Percentiles rank a stretch among this genome's conserved stretches.
Conservation (phyloP, 495 filamentous ascomycete species). For the Penicillium longicatenatum region DNA sequence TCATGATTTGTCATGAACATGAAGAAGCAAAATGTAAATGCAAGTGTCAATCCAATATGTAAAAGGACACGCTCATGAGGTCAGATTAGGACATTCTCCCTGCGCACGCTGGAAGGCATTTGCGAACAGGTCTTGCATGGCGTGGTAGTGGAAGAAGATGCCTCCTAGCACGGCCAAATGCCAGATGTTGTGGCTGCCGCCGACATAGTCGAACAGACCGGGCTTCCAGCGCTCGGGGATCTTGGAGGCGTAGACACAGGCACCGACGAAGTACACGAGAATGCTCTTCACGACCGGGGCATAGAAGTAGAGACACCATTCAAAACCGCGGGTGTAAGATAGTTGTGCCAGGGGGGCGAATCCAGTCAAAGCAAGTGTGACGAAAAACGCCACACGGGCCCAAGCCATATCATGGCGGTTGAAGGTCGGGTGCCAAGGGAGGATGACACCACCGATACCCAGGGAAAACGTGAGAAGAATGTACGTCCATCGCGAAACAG, state of each 20-base stretch:
- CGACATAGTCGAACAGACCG: constrained; percentile 90
- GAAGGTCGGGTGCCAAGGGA: constrained; percentile 96
- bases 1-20: constrained; percentile 19
- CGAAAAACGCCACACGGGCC: constrained; percentile 89
- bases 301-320: constrained; percentile 83
- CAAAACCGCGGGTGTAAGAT: constrained; percentile 69
- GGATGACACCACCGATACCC: constrained; percentile 83
- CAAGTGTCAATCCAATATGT: not conserved
- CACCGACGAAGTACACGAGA: constrained; percentile 81
- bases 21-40: constrained; percentile 7
- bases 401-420: constrained; percentile 91
- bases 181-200: constrained; percentile 96
- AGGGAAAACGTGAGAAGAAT: constrained; percentile 79
- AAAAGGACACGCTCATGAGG: constrained; percentile 12
- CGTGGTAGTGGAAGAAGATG: constrained; percentile 94
- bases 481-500: constrained; percentile 82
- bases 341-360: constrained; percentile 88
- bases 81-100: constrained; percentile 53
- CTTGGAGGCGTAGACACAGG: constrained; percentile 88
- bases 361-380: constrained; percentile 84
- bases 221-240: constrained; percentile 92
- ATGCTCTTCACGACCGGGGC: constrained; percentile 84
- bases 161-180: constrained; percentile 92
- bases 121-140: constrained; percentile 94
- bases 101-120: constrained; percentile 75